Percentiles rank a stretch among this genome's conserved stretches.
Conservation (phyloP, 2,329 filamentous ascomycete species). For the Fusarium cyanostomum region DNA sequence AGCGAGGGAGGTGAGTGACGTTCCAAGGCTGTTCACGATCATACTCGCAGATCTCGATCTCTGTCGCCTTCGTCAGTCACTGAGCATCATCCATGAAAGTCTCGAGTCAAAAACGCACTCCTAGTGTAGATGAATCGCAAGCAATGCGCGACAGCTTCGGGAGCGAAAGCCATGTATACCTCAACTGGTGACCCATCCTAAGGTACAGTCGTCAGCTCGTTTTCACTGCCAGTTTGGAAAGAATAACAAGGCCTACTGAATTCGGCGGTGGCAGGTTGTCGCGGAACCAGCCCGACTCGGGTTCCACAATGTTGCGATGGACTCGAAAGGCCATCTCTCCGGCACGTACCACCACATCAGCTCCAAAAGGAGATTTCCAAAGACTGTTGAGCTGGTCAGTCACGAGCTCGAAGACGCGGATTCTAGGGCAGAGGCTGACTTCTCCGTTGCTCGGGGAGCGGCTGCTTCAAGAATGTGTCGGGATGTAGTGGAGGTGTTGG, state of each 20-base stretch:
- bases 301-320: constrained; percentile 49
- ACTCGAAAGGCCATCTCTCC: constrained; percentile 39
- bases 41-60: constrained; percentile 44
- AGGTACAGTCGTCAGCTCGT: constrained; percentile 2
- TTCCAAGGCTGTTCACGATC: constrained; percentile 38
- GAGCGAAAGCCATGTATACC: constrained; percentile 38
- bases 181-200: constrained; percentile 44
- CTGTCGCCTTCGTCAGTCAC: constrained; percentile 29
- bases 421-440: constrained; percentile 15
- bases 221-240: not conserved
- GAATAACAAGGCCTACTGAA: constrained; percentile 31
- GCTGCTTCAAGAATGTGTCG: constrained; percentile 42
- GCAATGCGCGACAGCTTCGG: constrained; percentile 44
- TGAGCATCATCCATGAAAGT: too few species aligned
- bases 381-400: constrained; percentile 40
- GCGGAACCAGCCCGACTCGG: constrained; percentile 48
- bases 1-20: constrained; percentile 45
- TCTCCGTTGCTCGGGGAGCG: constrained; percentile 42
- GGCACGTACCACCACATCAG: constrained; percentile 46
- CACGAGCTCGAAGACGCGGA: not conserved
- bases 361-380: constrained; percentile 46
- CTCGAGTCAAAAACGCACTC: constrained; percentile 37
- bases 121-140: constrained; percentile 50
- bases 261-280: constrained; percentile 45
- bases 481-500: constrained; percentile 32